Evolutionary conservation across 2,329 filamentous ascomycete genomes (phyloP), one percentile per base, ranked within the genome.

Genomic region (Colletotrichum musae): DNA sequence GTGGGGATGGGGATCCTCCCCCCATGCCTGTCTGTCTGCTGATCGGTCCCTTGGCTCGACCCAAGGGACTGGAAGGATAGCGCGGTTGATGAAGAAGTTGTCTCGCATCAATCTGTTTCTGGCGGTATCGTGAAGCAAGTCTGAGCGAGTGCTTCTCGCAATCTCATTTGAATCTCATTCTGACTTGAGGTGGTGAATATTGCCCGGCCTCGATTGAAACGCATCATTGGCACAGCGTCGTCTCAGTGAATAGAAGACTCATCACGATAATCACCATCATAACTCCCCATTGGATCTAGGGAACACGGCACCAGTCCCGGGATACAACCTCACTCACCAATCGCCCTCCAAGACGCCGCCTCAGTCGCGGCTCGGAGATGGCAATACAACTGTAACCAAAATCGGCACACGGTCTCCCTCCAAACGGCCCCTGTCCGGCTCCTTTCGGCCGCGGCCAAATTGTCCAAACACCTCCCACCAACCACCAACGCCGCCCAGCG

Each of bases 361-460:
- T 60, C 47, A 53, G 58, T 36, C 45, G 15, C 26, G 15, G 39
- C 26, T 24, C 39, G 45, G 24, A 50, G 13, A 68, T 41, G 41
- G 18, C 39, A 43, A 65, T 48, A 59, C 41, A 59, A 28, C 48
- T 54, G 53, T 58, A 64, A 64, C 54, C 48, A n/a, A 58, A 36
- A 36, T 45, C 47, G 39, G 60, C 39, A 54, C 53, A 43, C 28
- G 32, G 43, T 28, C 6, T 12, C 15, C 41, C 54, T 59, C 54
- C 36, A 36, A n/a, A 53, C 32, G 16, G 43, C 54, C 62, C 63
- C 56, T 61, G 28, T 47, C 47, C n/a, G 28, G 10, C 6, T 54
- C 64, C 45, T 43, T 51, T 62, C 45, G 54, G 48, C 63, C 50
- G 64, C 64, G 52, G 45, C 52, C 59, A 58, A 54, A 53, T 50